Evolutionary conservation across 805 yeast genomes (phyloP).

Genomic region (Saccharomycopsis sp.): DNA sequence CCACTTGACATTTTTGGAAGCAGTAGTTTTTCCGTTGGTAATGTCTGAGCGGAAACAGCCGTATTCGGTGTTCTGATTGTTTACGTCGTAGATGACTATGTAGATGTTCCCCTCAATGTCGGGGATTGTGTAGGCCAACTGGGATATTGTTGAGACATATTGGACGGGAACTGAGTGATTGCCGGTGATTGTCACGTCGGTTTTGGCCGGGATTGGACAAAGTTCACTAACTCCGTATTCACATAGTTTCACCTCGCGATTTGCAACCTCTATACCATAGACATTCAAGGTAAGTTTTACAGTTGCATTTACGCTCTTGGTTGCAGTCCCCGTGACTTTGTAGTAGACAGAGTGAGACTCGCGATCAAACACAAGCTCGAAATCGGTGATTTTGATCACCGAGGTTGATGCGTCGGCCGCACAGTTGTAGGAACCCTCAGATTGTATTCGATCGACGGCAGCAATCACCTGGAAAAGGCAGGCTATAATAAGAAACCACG

Average conservation of each 20-base stretch:
- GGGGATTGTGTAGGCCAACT: slow-evolving; percentile 29
- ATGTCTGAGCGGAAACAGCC: slow-evolving; percentile 24
- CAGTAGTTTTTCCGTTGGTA: slow-evolving; percentile 28
- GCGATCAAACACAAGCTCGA: slow-evolving; percentile 10
- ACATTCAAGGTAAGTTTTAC: slow-evolving; percentile 23
- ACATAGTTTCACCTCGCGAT: slow-evolving; percentile 27
- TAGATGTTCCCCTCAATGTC: slow-evolving; percentile 29
- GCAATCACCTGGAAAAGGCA: background rate
- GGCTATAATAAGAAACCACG: background rate
- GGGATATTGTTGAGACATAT: slow-evolving; percentile 25
- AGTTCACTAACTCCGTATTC: slow-evolving; percentile 25
- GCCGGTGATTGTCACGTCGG: slow-evolving; percentile 23
- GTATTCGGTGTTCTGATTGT: slow-evolving; percentile 4
- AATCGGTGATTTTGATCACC: slow-evolving; percentile 12
- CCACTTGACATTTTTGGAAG: slow-evolving; percentile 23
- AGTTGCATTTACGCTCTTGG: slow-evolving; percentile 15
- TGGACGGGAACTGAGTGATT: slow-evolving; percentile 26
- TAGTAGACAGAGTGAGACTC: slow-evolving; percentile 11
- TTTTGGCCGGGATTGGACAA: slow-evolving; percentile 27
- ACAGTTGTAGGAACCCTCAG: slow-evolving; percentile 18
- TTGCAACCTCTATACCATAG: slow-evolving; percentile 26
- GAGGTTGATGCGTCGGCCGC: slow-evolving; percentile 12
- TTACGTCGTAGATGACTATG: slow-evolving; percentile 19
- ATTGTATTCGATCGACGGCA: slow-evolving; percentile 6
- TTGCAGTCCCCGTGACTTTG: slow-evolving; percentile 17